Evolutionary conservation across 345 rosid species (phyloP), one percentile per base, ranked within the genome.

Genomic region (Lenwebbia sp.): DNA sequence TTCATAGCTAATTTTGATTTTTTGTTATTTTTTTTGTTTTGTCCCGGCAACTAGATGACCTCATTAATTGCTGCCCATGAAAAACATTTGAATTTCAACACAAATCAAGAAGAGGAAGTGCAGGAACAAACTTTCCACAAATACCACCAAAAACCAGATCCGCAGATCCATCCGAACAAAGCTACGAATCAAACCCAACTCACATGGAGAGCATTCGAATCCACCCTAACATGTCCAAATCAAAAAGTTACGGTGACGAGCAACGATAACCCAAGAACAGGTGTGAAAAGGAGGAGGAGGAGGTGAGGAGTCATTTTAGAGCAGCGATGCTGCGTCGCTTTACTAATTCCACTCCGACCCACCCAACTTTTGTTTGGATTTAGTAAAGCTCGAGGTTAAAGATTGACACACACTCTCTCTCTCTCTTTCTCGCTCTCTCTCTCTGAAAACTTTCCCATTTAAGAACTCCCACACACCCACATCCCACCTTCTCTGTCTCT

Each of bases 301-400:
- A 54, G 85, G 65, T 15, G 41, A 47, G 28, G 50, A 4, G 74
- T 55, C 65, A 22, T n/a, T 52, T 7, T 15, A 25, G 58, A 15
- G 47, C 30, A 13, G 58, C 26, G 47, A 22, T 55, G 62, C 60
- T 37, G 28, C 85, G 88, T 90, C 89, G 85, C 90, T 90, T 90
- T 89, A 83, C 91, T 83, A 84, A 88, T 87, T 87, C 78, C 82
- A 83, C 58, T 52, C 92, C 58, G 28, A 85, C 92, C 87, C 58
- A 87, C 85, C 84, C 75, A 57, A 51, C 10, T 78, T 44, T 30
- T 26, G 22, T 74, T 41, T 23, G 40, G 53, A 26, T 53, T 82
- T n/a, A 10, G 55, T 49, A 50, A 40, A 82, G 55, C n/a, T n/a
- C n/a, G n/a, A n/a, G n/a, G n/a, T n/a, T n/a, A n/a, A n/a, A n/a